These are phyloP conservation scores for Trametes maxima DNA, from an alignment of 768 basidiomycete genomes.

Conservation along the genomic window DNA sequence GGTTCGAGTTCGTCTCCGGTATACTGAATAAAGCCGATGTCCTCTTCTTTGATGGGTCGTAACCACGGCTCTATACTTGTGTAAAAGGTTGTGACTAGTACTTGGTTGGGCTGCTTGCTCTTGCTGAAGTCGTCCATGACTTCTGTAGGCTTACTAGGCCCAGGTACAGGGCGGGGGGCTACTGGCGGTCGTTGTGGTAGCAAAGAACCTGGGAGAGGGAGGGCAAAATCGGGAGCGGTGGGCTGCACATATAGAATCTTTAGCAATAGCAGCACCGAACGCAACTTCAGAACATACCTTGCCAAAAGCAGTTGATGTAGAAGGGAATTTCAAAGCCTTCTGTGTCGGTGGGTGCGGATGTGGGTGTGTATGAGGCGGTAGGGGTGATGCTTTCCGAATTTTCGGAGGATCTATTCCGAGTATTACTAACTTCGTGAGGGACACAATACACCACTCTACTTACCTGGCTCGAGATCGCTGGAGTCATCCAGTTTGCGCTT, in stretches of 20 bases:
- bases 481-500: constrained; percentile 80
- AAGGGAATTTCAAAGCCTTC: constrained; percentile 60
- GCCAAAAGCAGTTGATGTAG: constrained; percentile 40
- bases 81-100: constrained; percentile 77
- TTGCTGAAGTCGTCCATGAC: constrained; percentile 91
- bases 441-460: constrained; percentile 17
- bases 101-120: constrained; percentile 70
- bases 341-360: constrained; percentile 35
- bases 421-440: constrained; percentile 14
- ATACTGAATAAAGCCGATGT: constrained; percentile 90
- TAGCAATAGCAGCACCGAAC: neutral
- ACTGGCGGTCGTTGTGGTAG: constrained; percentile 64
- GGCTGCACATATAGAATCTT: constrained; percentile 5
- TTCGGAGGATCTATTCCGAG: constrained; percentile 44
- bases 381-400: constrained; percentile 58
- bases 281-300: constrained; percentile 47
- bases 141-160: constrained; percentile 81
- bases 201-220: constrained; percentile 53
- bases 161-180: constrained; percentile 65
- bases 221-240: constrained; percentile 60
- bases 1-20: constrained; percentile 90
- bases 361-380: constrained; percentile 39
- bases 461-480: constrained; percentile 70
- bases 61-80: constrained; percentile 88
- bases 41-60: constrained; percentile 90